Evolutionary conservation across 192 early-diverging fungal genomes (phyloP), one percentile per base, ranked within the genome.

Genomic region (Backusella morwellensis): DNA sequence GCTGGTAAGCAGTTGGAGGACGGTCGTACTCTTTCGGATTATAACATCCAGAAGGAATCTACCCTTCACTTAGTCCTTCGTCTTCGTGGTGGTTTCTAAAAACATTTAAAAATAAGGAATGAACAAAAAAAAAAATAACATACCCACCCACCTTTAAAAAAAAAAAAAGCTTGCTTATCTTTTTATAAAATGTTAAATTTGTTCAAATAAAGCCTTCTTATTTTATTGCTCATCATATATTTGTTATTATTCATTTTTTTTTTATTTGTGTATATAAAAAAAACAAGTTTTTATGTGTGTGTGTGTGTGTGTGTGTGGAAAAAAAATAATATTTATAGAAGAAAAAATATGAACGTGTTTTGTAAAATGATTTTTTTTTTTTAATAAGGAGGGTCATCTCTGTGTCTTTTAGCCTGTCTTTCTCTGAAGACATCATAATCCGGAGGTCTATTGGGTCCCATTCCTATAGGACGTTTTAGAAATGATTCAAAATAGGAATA

Each of bases 41-140:
- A 94, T 84, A 93, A 94, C 84, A 92, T 93, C 79, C 92, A 93
- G 81, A 92, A 94, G 88, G 93, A 93, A 80, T 94, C 93, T 40
- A 94, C 92, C 14, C 86, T 92, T 26, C 92, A 94, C 68, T 80
- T 93, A 74, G 93, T 94, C 19, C 87, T 94, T 40, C 92, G 93
- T 81, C 89, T 94, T 79, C 93, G 93, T 83, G 93, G 93, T 90
- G 93, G 92, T 56, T 87, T 87, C 83, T 82, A 90, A 76, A 71
- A 26, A 29, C 38, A 69, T 32, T 32, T 32, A 32, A 32, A 32
- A 32, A 32, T 32, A 32, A 32, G 29, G 29, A 32, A 32, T 32
- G 29, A 32, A 32, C 29, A 29, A 29, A 32, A 32, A 32, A 32
- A 32, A 32, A 32, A 2, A 32, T 29, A 29, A 29, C 29, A 38